Base-by-base conservation (phyloP, 2,329 filamentous ascomycete genomes). In the Sporothrix protearum region DNA sequence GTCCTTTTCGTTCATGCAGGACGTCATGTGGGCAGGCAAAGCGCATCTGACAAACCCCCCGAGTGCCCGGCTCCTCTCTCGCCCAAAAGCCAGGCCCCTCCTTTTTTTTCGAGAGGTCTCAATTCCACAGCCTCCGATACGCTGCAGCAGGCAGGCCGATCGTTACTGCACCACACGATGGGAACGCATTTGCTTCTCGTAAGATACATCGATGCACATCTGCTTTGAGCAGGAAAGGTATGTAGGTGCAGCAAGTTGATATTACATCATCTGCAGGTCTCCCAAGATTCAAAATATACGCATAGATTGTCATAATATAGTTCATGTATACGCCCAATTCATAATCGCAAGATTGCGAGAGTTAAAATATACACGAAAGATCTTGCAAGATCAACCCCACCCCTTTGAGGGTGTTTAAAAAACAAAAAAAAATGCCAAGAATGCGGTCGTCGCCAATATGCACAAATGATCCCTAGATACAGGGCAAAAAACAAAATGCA, bases 311-410 rank as follows among this genome's bases (percentile, higher is more conserved):
- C 36, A 64, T 28, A 64, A 64, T 42, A 45, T 45, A 45, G 22
- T 64, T 64, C 59, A 45, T 64, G 59, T 45, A 64, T 64, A 45
- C 59, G 59, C 59, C 59, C 28, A 28, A 39, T 28, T 28, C 36
- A 28, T 45, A 64, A 64, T 64, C 59, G 59, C 59, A 28, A 5
- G 33, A 25, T 42, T 25, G 59, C 59, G 36, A 45, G 12, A 64
- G 14, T 16, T 4, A 10, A 28, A 45, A 28, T 3, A 64, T 45
- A 39, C 33, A 39, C 36, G n/a, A 59, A 47, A 61, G 53, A 47
- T 45, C 51, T 3, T n/a, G 45, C 12, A 12, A 47, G 22, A 53
- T 51, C 42, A 2, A 33, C 36, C 51, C 1, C 45, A 51, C 4
- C 45, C 9, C 28, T 36, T 33, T 19, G 39, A 25, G 16, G 42